phyloP scores from a whole-genome alignment of 2,329 filamentous ascomycete genomes.

The Fusarium succisae region DNA sequence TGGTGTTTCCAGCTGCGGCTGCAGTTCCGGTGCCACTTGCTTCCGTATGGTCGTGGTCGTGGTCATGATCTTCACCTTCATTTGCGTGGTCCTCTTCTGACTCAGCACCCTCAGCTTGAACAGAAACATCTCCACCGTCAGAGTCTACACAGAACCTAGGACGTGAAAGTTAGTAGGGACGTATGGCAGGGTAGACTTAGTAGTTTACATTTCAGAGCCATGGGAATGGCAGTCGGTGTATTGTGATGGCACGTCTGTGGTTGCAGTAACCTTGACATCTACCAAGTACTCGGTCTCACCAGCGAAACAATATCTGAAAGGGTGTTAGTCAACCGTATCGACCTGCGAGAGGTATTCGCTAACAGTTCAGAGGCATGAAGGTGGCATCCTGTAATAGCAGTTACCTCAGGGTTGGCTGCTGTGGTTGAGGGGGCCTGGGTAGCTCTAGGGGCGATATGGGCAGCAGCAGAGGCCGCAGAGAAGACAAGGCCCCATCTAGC shows the following conservation, averaged over 20 bases:
- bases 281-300: constrained; percentile 55
- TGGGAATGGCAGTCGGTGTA: constrained; percentile 75
- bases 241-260: constrained; percentile 64
- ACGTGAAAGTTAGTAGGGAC: neutral
- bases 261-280: constrained; percentile 61
- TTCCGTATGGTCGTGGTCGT: constrained; percentile 25
- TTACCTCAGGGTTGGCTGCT: constrained; percentile 41
- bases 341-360: constrained; percentile 21
- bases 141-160: constrained; percentile 69
- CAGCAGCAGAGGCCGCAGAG: constrained; percentile 16
- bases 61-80: constrained; percentile 25
- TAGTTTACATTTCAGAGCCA: constrained; percentile 62
- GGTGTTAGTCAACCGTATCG: constrained; percentile 3
- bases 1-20: neutral
- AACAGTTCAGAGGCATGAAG: constrained; percentile 53
- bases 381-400: constrained; percentile 54
- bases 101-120: constrained; percentile 53
- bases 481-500: constrained; percentile 28
- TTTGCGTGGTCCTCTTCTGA: constrained; percentile 29
- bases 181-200: neutral
- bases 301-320: constrained; percentile 55
- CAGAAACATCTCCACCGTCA: constrained; percentile 68
- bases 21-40: neutral
- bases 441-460: constrained; percentile 43
- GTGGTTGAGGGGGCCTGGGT: constrained; percentile 45